Conservation (phyloP, 768 basidiomycete species). For the Boletus patriciae region DNA sequence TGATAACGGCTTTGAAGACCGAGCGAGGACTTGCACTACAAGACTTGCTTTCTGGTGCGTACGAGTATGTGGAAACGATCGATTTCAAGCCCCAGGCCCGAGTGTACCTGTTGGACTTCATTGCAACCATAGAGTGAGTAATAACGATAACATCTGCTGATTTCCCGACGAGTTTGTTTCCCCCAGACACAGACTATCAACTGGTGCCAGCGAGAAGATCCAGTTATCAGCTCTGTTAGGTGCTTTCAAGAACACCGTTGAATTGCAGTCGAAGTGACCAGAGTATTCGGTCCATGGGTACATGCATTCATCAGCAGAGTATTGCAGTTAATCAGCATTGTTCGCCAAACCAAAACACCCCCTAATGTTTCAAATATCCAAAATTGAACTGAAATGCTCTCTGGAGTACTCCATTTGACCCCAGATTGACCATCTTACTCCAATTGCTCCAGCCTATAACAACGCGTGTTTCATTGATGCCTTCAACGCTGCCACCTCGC, state of each 20-base stretch:
- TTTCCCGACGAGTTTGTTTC: background rate
- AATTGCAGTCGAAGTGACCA: constrained; percentile 55
- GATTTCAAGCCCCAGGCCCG: constrained; percentile 85
- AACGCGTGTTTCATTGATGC: constrained; percentile 2
- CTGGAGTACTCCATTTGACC: background rate
- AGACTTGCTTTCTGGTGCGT: constrained; percentile 89
- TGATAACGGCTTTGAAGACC: constrained; percentile 82
- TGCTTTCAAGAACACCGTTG: constrained; percentile 91
- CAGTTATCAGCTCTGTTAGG: constrained; percentile 90
- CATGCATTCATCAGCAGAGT: background rate
- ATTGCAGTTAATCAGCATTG: background rate
- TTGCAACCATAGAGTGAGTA: constrained; percentile 94
- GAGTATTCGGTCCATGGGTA: background rate
- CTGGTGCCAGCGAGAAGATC: constrained; percentile 92
- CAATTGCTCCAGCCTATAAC: background rate
- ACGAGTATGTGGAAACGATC: constrained; percentile 84
- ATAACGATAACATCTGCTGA: background rate
- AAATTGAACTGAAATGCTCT: background rate
- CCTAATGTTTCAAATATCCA: background rate
- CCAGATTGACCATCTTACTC: no score
- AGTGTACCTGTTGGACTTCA: constrained; percentile 86
- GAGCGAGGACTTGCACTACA: constrained; percentile 94
- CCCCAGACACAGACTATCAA: constrained; percentile 81
- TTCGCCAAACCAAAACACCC: background rate
- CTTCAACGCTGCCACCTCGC: background rate